Conservation (phyloP, 2,329 filamentous ascomycete genomes). For the Colletotrichum melonis region DNA sequence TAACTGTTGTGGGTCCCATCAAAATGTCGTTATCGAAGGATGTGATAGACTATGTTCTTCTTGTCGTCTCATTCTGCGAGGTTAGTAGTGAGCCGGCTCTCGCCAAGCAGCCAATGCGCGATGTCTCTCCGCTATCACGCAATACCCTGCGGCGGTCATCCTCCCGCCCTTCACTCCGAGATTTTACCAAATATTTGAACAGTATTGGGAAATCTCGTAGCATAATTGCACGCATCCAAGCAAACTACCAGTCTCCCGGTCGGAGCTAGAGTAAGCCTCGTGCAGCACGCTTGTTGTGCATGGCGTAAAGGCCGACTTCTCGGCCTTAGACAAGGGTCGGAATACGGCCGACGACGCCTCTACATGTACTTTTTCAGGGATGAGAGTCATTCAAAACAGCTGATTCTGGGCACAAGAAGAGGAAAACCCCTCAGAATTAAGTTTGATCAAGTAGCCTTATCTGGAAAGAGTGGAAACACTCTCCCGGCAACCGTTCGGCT, state of each 20-base stretch:
- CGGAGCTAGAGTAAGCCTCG: not conserved
- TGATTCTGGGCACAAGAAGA: not conserved
- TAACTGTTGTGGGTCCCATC: not conserved
- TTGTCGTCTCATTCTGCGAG: not conserved
- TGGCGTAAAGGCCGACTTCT: not conserved
- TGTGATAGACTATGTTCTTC: not conserved
- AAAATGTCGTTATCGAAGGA: slow-evolving; percentile 4
- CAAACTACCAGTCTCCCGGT: not conserved
- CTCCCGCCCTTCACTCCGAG: not conserved
- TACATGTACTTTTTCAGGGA: not conserved
- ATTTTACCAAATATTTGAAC: not conserved
- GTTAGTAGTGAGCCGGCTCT: not conserved
- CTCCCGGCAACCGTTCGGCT: not conserved
- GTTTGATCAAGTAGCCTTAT: not conserved
- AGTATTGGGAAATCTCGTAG: not conserved
- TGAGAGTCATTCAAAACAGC: not conserved
- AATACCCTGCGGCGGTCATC: slow-evolving; percentile 4
- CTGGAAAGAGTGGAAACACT: not conserved
- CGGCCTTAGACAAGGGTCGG: not conserved
- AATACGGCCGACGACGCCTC: not conserved
- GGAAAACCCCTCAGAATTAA: not conserved
- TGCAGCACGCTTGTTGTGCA: not conserved
- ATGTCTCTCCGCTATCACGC: slow-evolving; percentile 31
- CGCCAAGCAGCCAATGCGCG: slow-evolving; percentile 21
- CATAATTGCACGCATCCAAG: not conserved